Conservation (phyloP, 805 yeast species). For the Spathaspora gorwiae region DNA sequence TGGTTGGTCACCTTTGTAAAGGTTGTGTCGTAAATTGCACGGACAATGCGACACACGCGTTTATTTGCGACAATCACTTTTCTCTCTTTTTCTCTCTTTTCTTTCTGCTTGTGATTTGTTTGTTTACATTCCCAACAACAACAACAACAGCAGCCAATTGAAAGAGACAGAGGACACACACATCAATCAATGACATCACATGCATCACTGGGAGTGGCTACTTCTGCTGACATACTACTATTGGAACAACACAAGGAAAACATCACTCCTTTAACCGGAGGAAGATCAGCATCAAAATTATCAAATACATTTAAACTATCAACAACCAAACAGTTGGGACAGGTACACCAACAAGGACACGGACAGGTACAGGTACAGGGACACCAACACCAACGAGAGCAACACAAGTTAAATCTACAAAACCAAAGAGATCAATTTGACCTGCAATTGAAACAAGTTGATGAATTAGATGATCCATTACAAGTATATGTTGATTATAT, state of each 20-base stretch:
- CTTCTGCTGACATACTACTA: slow-evolving; percentile 9
- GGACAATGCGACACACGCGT: background rate
- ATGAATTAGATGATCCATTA: slow-evolving; percentile 78
- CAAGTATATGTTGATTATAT: slow-evolving; percentile 72
- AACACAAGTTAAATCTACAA: slow-evolving; percentile 19
- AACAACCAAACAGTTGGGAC: too few species aligned
- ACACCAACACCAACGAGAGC: slow-evolving; percentile 1
- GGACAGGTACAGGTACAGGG: too few species aligned
- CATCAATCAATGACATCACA: too few species aligned
- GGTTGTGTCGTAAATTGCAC: background rate
- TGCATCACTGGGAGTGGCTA: too few species aligned
- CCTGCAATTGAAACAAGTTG: slow-evolving; percentile 41
- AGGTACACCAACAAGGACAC: too few species aligned
- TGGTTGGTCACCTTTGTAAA: background rate
- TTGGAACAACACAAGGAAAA: slow-evolving; percentile 65
- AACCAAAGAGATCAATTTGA: slow-evolving; percentile 48
- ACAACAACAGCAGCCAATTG: too few species aligned
- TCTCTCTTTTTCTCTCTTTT: background rate
- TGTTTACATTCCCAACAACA: too few species aligned
- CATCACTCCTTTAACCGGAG: slow-evolving; percentile 60
- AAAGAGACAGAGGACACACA: too few species aligned
- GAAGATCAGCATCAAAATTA: slow-evolving; percentile 62
- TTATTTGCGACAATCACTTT: background rate
- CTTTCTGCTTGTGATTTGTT: too few species aligned
- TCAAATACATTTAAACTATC: slow-evolving; percentile 33